Evolutionary conservation across 2,329 filamentous ascomycete species (phyloP), one percentile per base, ranked within the genome.

Genomic region (Xylaria hypoxylon): DNA sequence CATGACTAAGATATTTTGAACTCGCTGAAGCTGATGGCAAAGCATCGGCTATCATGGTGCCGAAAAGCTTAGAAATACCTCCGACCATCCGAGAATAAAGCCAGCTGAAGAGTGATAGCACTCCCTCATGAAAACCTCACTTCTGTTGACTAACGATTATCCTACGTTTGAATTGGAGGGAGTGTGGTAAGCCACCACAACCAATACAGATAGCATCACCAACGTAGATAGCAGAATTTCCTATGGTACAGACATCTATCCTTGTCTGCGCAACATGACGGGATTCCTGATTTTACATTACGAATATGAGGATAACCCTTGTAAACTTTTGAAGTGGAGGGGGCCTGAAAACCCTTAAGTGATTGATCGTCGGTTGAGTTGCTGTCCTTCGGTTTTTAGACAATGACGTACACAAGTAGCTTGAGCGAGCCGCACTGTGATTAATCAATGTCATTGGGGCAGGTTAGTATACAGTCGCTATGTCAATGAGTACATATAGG

Each of bases 381-480:
- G 17, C 6, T 22, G 53, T 38, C 7, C 38, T 6, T 35, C 19
- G 15, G 40, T 11, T 35, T 47, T 13, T 15, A 5, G 55, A 2
- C 8, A 33, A 24, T 6, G 5, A 5, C 7, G 11, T 19, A n/a
- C 2, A 26, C 4, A 15, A 47, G n/a, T 10, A 22, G 28, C n/a
- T 44, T 2, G 59, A 22, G 6, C 19, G 31, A 38, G 47, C 2
- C 4, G 17, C 33, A 51, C n/a, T 3, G 8, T 1, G 26, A 11
- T 31, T 31, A 2, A 24, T 42, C 17, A 19, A 33, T 19, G 19
- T 24, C 10, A 45, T 35, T 17, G 1, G 24, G 38, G 8, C 28
- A 31, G n/a, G 31, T 62, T 44, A 50, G 42, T 42, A 33, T 28
- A 62, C 35, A 5, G 8, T 17, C 17, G 40, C n/a, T 31, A 17